A percentile compares a stretch with the other conserved stretches of the same genome.
Evolutionary conservation across 2,329 filamentous ascomycete genomes (phyloP).

Genomic region (Coleophoma eucalyptorum): DNA sequence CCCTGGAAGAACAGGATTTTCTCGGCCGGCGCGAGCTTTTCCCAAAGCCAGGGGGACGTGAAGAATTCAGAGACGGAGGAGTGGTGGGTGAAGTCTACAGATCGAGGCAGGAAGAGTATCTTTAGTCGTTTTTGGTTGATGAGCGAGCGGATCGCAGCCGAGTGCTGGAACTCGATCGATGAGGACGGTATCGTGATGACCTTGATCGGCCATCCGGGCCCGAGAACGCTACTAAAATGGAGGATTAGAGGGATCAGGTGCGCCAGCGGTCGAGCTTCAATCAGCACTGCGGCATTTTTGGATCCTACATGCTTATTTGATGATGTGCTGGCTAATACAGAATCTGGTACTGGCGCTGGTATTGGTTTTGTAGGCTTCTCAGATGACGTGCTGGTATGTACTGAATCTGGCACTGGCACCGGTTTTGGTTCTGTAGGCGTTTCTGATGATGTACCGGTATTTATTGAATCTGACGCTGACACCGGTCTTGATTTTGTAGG

Average conservation of each 20-base stretch:
- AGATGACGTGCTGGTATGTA: no score
- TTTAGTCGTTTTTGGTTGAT: not conserved
- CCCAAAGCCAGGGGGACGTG: slow-evolving; percentile 18
- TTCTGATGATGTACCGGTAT: no score
- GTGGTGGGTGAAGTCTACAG: slow-evolving; percentile 22
- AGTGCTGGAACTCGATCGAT: slow-evolving; percentile 19
- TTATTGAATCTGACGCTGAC: no score
- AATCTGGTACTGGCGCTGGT: no score
- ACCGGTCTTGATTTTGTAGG: no score
- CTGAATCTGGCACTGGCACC: no score
- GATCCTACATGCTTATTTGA: no score
- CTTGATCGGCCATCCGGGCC: slow-evolving; percentile 34
- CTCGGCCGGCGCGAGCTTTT: slow-evolving; percentile 16
- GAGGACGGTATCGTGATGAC: slow-evolving; percentile 28
- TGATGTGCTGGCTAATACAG: no score
- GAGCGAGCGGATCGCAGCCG: not conserved
- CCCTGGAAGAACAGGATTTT: slow-evolving; percentile 21
- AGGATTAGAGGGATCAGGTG: slow-evolving; percentile 26
- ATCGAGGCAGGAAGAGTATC: slow-evolving; percentile 10
- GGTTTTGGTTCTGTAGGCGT: not conserved
- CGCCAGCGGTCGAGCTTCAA: slow-evolving; percentile 5
- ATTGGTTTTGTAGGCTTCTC: no score
- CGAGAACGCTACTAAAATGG: slow-evolving; percentile 29
- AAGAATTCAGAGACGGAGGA: slow-evolving; percentile 13
- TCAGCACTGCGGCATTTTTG: not conserved